Conservation (phyloP, 257 asterid genomes). For the Solanum tarijense region DNA sequence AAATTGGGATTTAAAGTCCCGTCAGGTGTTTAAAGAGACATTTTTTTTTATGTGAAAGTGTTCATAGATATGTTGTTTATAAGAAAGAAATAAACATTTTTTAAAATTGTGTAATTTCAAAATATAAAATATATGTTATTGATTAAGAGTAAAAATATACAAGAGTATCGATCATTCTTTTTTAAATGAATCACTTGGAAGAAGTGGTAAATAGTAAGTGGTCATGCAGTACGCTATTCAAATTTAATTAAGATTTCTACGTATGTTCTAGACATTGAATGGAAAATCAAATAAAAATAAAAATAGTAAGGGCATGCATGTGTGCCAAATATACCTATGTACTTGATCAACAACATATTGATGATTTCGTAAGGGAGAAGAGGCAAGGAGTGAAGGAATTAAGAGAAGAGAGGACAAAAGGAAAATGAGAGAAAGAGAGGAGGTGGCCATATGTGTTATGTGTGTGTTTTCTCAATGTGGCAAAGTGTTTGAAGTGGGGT, state of each 20-base stretch:
- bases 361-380: conserved; percentile 27
- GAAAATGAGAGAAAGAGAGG: conserved; percentile 1
- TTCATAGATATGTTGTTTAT: not conserved
- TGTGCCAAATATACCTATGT: conserved; percentile 25
- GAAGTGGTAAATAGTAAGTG: too few relatives aligned
- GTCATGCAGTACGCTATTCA: rapidly evolving
- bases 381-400: conserved; percentile 27
- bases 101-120: not conserved
- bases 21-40: not conserved
- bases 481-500: not conserved
- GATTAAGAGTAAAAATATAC: too few relatives aligned
- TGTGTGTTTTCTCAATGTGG: not conserved
- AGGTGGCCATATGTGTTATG: conserved; percentile 21
- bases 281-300: too few relatives aligned
- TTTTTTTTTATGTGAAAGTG: not conserved
- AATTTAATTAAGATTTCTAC: too few relatives aligned
- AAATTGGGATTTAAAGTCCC: not conserved
- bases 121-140: too few relatives aligned
- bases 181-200: not conserved
- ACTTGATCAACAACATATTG: conserved; percentile 39
- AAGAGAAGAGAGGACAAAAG: conserved; percentile 6
- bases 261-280: rapidly evolving
- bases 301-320: not conserved
- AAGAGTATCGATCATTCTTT: not conserved
- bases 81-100: not conserved